Conservation (phyloP, 129 eudicot species). For the Flaveria ramosissima region DNA sequence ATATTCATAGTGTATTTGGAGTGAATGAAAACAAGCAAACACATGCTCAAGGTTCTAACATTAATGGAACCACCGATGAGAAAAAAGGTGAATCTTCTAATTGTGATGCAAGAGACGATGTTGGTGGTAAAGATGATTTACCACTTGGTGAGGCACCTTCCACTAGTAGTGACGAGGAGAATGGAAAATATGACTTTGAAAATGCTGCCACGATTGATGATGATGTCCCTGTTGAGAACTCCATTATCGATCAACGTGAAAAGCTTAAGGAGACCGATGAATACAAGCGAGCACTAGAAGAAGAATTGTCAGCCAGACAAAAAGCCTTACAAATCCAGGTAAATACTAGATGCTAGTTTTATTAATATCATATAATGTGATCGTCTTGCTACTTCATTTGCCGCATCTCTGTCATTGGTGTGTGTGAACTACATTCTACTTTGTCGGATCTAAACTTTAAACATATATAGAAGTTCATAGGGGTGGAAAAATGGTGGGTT, state of each 20-base stretch:
- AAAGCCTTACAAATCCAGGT: conserved; percentile 71
- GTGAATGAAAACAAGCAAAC: conserved; percentile 10
- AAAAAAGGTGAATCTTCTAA: conserved; percentile 20
- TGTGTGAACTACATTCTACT: background rate
- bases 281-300: conserved; percentile 73
- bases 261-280: conserved; percentile 86
- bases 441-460: background rate
- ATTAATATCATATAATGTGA: background rate
- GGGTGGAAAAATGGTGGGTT: conserved; percentile 5
- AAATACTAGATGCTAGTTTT: conserved; percentile 8
- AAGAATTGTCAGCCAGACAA: conserved; percentile 75
- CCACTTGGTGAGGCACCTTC: conserved; percentile 6
- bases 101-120: conserved; percentile 12
- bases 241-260: conserved; percentile 61
- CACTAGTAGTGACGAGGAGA: conserved; percentile 26
- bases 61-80: conserved; percentile 18
- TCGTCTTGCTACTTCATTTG: background rate
- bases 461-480: background rate
- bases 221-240: conserved; percentile 21
- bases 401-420: background rate
- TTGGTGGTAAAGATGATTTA: conserved; percentile 30
- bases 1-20: conserved; percentile 26
- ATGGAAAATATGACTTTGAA: conserved; percentile 22
- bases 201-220: conserved; percentile 28
- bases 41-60: conserved; percentile 22